Base-by-base conservation (phyloP, 192 early-diverging fungal species). In the Coemansia javaensis region DNA sequence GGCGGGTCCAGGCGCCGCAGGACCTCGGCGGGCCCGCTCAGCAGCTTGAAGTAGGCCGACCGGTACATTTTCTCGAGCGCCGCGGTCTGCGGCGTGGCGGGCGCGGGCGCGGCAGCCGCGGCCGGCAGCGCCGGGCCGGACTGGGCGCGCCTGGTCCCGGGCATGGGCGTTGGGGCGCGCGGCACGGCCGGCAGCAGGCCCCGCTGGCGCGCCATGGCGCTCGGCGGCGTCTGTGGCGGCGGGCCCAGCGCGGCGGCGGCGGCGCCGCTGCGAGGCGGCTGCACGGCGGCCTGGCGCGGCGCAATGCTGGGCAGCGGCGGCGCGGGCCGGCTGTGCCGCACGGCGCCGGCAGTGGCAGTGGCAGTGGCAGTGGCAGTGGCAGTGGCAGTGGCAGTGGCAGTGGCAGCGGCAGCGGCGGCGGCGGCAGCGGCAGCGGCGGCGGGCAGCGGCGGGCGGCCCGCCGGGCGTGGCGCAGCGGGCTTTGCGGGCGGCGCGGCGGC, bases 1-100 rank as follows among this genome's bases (percentile, higher is more conserved):
- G 70, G 70, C 17, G 70, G 70, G 17, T 45, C 53, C 3, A 74
- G 70, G 30, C 32, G 48, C 21, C 50, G 53, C 50, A 74, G 32
- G 13, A 57, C 54, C 17, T 62, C 63, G 4, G 58, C 54, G 20
- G 70, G 70, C 2, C 63, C 59, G 16, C 49, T 50, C 13, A 66
- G 42, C 28, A 74, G 50, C 55, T 50, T 53, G 13, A 74, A 30
- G 15, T 74, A 74, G 7, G 70, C 70, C 7, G 70, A 74, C 42
- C 63, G 58, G 39, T 74, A 74, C 70, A 74, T 66, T 41, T 44
- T 49, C 42, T 66, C 70, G 25, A 74, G 46, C 22, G 63, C 63
- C 0, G 69, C 44, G 32, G 42, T 60, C 15, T 47, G 55, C 7
- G 55, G 17, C 14, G 44, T 2, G 7, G 15, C 54, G 2, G 54